Percentiles rank a stretch among this genome's conserved stretches.
These are phyloP conservation scores for Lachnellula hyalina DNA, from an alignment of 2,329 filamentous ascomycete genomes.

Conservation along the genomic window DNA sequence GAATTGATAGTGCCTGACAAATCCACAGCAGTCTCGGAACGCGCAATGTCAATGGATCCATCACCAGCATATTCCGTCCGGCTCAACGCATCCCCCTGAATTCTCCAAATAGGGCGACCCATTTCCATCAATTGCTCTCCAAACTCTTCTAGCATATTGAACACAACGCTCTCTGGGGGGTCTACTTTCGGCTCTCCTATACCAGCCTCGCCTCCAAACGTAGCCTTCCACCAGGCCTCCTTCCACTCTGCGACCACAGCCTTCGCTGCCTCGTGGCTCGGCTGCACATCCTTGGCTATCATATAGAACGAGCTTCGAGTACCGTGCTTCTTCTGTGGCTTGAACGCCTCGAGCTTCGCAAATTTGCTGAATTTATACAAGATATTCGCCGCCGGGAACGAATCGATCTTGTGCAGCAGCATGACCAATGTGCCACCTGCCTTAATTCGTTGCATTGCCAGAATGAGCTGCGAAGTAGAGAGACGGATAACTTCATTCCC, in stretches of 20 bases:
- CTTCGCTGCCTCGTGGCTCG: slow-evolving; percentile 8
- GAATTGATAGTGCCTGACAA: neutral
- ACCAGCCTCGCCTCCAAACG: slow-evolving; percentile 18
- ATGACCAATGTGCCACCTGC: slow-evolving; percentile 21
- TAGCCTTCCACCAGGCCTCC: slow-evolving; percentile 18
- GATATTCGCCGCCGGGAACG: slow-evolving; percentile 14
- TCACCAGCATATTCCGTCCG: slow-evolving; percentile 15
- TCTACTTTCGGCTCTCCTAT: slow-evolving; percentile 5
- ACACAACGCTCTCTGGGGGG: slow-evolving; percentile 6
- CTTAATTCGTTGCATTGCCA: slow-evolving; percentile 19
- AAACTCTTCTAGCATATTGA: slow-evolving; percentile 15
- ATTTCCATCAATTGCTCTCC: slow-evolving; percentile 13
- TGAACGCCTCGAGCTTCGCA: slow-evolving; percentile 20
- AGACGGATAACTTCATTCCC: slow-evolving; percentile 16
- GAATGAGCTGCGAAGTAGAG: slow-evolving; percentile 20
- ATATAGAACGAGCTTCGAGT: slow-evolving; percentile 25
- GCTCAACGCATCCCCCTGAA: slow-evolving; percentile 20
- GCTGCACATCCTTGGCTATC: slow-evolving; percentile 21
- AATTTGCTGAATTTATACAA: slow-evolving; percentile 23
- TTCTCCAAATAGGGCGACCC: slow-evolving; percentile 18
- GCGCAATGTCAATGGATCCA: neutral
- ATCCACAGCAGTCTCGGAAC: neutral
- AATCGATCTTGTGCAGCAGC: slow-evolving; percentile 24
- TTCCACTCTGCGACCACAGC: slow-evolving; percentile 19
- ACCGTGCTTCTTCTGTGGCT: slow-evolving; percentile 19